These are phyloP conservation scores for Trichosanthes truncata DNA, from an alignment of 306 rosid genomes.

Conservation along the genomic window DNA sequence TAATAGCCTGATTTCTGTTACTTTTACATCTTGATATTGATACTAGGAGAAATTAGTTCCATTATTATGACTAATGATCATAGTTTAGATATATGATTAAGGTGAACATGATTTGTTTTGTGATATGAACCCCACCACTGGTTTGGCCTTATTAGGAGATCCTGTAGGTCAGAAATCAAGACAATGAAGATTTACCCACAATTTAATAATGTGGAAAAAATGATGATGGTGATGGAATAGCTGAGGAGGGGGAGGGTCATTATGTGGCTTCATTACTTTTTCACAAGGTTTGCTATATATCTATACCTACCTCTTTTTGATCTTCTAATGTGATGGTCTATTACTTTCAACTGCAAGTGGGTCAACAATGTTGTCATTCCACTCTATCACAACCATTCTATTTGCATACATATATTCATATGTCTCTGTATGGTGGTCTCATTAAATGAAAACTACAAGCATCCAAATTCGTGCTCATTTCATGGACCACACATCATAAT, in stretches of 20 bases:
- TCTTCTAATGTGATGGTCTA: conserved; percentile 56
- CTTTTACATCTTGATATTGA: conserved; percentile 54
- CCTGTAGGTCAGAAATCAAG: conserved; percentile 40
- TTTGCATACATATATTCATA: conserved; percentile 27
- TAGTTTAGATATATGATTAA: conserved; percentile 23
- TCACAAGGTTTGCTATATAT: conserved; percentile 39
- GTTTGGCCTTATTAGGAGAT: conserved; percentile 25
- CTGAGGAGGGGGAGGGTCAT: conserved; percentile 38
- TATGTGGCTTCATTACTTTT: conserved; percentile 28
- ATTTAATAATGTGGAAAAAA: conserved; percentile 13
- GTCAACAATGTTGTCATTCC: conserved; percentile 40
- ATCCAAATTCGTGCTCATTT: conserved; percentile 38
- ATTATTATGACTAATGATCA: conserved; percentile 35
- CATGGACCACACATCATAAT: conserved; percentile 32
- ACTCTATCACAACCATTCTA: conserved; percentile 38
- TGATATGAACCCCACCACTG: conserved; percentile 57
- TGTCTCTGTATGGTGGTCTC: conserved; percentile 13
- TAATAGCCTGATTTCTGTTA: conserved; percentile 42
- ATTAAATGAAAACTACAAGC: conserved; percentile 39
- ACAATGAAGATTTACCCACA: conserved; percentile 22
- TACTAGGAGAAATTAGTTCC: conserved; percentile 26
- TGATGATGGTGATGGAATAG: conserved; percentile 39
- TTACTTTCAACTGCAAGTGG: conserved; percentile 74
- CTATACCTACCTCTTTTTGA: conserved; percentile 42
- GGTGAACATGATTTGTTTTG: conserved; percentile 38